Conservation (phyloP, 306 rosid species). For the Nissolia schottii region DNA sequence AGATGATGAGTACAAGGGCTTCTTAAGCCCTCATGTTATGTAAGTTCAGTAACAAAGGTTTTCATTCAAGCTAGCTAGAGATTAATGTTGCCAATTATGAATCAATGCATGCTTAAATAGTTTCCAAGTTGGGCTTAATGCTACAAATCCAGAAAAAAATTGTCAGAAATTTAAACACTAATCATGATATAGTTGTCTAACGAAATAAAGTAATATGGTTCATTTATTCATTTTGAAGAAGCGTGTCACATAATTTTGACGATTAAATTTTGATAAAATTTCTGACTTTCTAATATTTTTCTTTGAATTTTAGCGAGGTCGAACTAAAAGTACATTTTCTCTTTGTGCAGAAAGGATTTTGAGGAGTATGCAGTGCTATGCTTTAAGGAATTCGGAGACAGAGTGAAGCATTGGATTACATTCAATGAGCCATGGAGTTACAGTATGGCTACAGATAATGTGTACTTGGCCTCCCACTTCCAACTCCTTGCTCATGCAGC, state of each 20-base stretch:
- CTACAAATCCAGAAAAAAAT: too few relatives aligned
- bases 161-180: too few relatives aligned
- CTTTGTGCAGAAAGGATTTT: constrained; percentile 27
- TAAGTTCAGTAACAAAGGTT: background rate
- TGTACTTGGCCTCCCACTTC: constrained; percentile 16
- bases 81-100: background rate
- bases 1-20: constrained; percentile 28
- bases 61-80: background rate
- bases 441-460: constrained; percentile 3
- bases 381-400: constrained; percentile 35
- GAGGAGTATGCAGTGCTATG: constrained; percentile 26
- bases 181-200: too few relatives aligned
- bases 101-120: background rate
- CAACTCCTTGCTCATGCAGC: constrained; percentile 40
- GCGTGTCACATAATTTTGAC: too few relatives aligned
- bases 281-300: too few relatives aligned
- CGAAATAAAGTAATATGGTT: too few relatives aligned
- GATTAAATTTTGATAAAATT: too few relatives aligned
- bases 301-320: background rate
- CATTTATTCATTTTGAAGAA: too few relatives aligned
- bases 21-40: constrained; percentile 28
- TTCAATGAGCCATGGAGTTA: constrained; percentile 35
- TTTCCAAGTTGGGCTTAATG: too few relatives aligned
- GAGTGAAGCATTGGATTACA: constrained; percentile 35
- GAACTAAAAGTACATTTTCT: background rate